These are phyloP conservation scores for Colletotrichum brevisporum DNA, from an alignment of 2,329 filamentous ascomycete genomes.

Conservation along the genomic window DNA sequence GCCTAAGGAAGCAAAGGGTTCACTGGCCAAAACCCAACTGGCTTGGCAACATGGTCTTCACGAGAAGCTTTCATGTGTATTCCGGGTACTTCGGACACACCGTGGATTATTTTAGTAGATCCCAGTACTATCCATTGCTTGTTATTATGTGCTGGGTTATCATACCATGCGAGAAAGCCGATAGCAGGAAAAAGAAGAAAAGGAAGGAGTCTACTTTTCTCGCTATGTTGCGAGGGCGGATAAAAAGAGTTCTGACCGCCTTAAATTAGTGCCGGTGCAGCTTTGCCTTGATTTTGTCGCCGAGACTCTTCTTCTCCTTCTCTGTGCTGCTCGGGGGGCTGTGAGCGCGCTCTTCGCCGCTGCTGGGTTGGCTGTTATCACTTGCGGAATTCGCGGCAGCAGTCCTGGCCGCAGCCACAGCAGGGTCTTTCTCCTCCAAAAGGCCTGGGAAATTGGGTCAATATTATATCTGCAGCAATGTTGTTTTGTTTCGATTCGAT, in stretches of 20 bases:
- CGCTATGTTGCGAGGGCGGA: too few species aligned
- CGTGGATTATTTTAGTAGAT: background rate
- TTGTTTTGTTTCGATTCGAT: constrained; percentile 16
- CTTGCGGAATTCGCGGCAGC: constrained; percentile 38
- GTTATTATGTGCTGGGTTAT: too few species aligned
- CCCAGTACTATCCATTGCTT: too few species aligned
- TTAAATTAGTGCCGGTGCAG: constrained; percentile 65
- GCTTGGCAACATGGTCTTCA: background rate
- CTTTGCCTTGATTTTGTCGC: constrained; percentile 79
- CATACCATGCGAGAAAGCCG: too few species aligned
- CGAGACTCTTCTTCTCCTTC: constrained; percentile 66
- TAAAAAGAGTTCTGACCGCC: background rate
- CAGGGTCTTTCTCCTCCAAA: constrained; percentile 63
- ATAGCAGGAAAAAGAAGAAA: too few species aligned
- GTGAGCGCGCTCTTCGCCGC: constrained; percentile 37
- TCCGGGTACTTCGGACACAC: too few species aligned
- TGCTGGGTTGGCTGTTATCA: constrained; percentile 42
- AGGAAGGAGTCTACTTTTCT: too few species aligned
- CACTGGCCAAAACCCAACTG: background rate
- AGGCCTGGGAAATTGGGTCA: constrained; percentile 56
- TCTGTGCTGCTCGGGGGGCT: constrained; percentile 38
- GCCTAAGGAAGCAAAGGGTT: background rate
- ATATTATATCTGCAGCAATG: constrained; percentile 38
- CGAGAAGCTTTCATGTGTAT: background rate
- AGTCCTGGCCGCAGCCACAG: constrained; percentile 30